Evolutionary conservation across 805 yeast genomes (phyloP), one percentile per base, ranked within the genome.

Genomic region (Kuraishia hungarica): DNA sequence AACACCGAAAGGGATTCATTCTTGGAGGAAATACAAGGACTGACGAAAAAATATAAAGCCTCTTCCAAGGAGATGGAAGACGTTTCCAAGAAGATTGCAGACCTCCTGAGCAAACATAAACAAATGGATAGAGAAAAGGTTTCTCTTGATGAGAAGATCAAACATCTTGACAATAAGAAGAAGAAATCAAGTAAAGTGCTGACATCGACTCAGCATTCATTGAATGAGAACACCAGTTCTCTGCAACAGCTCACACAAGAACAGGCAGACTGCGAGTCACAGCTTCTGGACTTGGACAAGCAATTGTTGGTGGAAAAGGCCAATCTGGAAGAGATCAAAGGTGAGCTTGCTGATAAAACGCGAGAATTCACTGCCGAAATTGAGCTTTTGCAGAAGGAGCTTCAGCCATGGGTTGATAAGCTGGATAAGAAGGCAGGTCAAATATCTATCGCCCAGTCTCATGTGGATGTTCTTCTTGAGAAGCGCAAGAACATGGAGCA

Each of bases 391-490:
- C 92, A 89, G 65, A 76, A 74, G 7, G 76, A 85, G 57, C 70
- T 90, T 6, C 92, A 88, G 60, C 99, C 98, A 0, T 90, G 96
- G 92, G 82, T 82, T 57, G 84, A 79, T 26, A 78, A 82, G 59
- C 71, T 91, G 29, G 83, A 80, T 57, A 77, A 79, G 17, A 83
- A 84, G 56, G 82, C 82, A 55, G 79, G 87, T 15, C 82, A 83
- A 51, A 78, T 87, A 7, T 79, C 83, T 53, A 77, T 89, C n/a
- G 80, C 83, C 2, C 75, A 80, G 53, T 80, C 89, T 7, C 82
- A 85, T 57, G 75, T 89, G n/a, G 80, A 81, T 23, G 76, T 89
- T 66, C 63, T 87, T 8, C 64, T 71, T 22, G 78, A 75, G 19
- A 80, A 82, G 56, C 71, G 75, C 51, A 64, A 65, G 0, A 75